A percentile compares a stretch with the other conserved stretches of the same genome.
Conservation (phyloP, 495 filamentous ascomycete genomes). For the Platismatia glauca region DNA sequence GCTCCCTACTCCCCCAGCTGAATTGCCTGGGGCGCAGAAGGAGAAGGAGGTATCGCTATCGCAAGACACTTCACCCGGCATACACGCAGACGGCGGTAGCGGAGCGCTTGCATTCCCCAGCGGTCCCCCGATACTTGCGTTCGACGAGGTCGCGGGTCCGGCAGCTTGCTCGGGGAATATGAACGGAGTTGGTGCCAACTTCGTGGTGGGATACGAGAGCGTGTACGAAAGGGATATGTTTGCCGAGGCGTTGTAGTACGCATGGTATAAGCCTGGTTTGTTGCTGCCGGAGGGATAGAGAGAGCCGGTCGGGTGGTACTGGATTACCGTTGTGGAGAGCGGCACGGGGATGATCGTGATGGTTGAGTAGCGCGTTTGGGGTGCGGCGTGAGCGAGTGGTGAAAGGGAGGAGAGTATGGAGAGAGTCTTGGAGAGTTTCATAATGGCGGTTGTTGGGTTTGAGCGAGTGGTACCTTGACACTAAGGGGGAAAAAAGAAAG, state of each 20-base stretch:
- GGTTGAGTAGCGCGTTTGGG: too few relatives aligned
- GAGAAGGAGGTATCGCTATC: not conserved
- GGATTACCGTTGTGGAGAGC: too few relatives aligned
- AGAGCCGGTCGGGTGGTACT: too few relatives aligned
- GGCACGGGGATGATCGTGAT: too few relatives aligned
- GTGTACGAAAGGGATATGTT: conserved; percentile 5
- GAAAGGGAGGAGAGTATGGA: too few relatives aligned
- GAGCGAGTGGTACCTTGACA: too few relatives aligned
- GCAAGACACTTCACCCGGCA: not conserved
- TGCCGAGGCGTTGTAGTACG: not conserved
- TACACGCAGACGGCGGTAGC: too few relatives aligned
- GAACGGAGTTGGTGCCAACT: not conserved
- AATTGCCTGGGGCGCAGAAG: not conserved
- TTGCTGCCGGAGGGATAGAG: not conserved
- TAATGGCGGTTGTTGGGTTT: too few relatives aligned
- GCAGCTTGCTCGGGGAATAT: not conserved
- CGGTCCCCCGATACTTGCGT: not conserved
- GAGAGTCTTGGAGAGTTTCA: too few relatives aligned
- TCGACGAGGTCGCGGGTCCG: not conserved
- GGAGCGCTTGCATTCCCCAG: not conserved
- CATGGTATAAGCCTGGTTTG: not conserved
- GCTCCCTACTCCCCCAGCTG: not conserved
- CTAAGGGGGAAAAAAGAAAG: too few relatives aligned
- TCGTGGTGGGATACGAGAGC: conserved; percentile 8
- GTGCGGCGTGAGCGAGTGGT: too few relatives aligned